Base-by-base conservation (phyloP, 2,329 filamentous ascomycete genomes). In the Fusarium sp. region DNA sequence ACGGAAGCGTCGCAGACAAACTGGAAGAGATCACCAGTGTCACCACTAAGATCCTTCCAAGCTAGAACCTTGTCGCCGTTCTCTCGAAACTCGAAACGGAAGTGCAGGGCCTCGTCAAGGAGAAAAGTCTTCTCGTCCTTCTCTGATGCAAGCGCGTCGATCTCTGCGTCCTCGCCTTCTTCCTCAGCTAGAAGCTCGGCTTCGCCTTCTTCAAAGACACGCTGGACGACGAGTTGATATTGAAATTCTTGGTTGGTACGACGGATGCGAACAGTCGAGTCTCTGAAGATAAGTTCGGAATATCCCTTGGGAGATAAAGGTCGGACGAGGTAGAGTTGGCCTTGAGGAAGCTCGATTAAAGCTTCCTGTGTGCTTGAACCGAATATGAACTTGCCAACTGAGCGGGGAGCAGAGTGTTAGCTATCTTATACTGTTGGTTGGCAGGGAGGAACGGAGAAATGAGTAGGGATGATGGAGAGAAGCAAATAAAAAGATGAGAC, bases 201-300 rank as follows among this genome's bases (percentile, higher is more conserved):
- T 77, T 99, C 96, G 58, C 96, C 96, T 81, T 99, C 96, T 78
- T 99, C 96, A 85, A 97, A 99, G 62, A 95, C 95, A 64, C 96
- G 90, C 79, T 99, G 96, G 42, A 98, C 89, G 40, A 98, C 95
- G 14, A 99, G 92, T 80, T 99, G 96, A 79, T 98, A 99, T 76
- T 99, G 95, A 76, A 93, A 98, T 55, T 98, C 94, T 79, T 97
- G 95, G 20, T 93, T 95, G 17, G 96, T 98, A 69, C 93, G 90
- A 70, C 97, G 92, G 76, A 99, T 97, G 68, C 92, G 94, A 54
- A 95, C 94, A 46, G 94, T 92, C 39, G 94, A 92, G 89, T 99
- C 96, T 81, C 96, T 97, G 87, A 98, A 99, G 81, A 99, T 97
- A 78, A 98, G 94, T 81, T 99, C 96, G 2, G 95, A 98, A 80